Evolutionary conservation across 768 basidiomycete species (phyloP).

Genomic region (Wakefieldia striispora): DNA sequence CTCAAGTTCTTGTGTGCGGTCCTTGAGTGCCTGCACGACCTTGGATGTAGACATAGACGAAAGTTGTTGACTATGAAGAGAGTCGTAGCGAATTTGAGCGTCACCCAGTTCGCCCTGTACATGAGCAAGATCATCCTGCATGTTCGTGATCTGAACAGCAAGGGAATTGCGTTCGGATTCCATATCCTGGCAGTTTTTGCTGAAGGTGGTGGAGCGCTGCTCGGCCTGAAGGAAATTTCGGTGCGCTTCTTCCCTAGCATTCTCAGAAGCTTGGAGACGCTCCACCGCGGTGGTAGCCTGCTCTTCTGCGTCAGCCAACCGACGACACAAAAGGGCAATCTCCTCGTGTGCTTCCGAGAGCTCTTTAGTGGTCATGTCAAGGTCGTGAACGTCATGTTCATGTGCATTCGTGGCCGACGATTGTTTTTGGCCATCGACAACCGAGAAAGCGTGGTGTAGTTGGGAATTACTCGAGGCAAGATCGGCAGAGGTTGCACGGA

Average conservation of each 20-base stretch:
- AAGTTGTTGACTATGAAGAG: constrained; percentile 65
- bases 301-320: constrained; percentile 34
- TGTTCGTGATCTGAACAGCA: constrained; percentile 58
- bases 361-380: constrained; percentile 33
- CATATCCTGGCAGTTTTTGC: constrained; percentile 48
- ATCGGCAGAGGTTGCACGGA: constrained; percentile 9
- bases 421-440: constrained; percentile 22
- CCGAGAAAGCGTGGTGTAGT: constrained; percentile 11
- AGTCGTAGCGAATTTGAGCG: constrained; percentile 59
- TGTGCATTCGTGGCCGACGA: constrained; percentile 13
- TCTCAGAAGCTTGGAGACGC: constrained; percentile 32
- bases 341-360: constrained; percentile 35
- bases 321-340: constrained; percentile 24
- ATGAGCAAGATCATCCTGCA: constrained; percentile 54
- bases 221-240: constrained; percentile 30
- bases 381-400: constrained; percentile 27
- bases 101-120: constrained; percentile 54
- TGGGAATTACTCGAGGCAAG: constrained; percentile 18
- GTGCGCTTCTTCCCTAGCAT: constrained; percentile 36
- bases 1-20: constrained; percentile 71
- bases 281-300: constrained; percentile 33
- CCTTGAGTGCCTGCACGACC: constrained; percentile 51
- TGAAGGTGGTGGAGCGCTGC: constrained; percentile 43
- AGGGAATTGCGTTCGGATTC: constrained; percentile 69
- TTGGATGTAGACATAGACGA: constrained; percentile 58